These are phyloP conservation scores for Fusarium sp. DNA, from an alignment of 2,329 filamentous ascomycete species.

Conservation along the genomic window DNA sequence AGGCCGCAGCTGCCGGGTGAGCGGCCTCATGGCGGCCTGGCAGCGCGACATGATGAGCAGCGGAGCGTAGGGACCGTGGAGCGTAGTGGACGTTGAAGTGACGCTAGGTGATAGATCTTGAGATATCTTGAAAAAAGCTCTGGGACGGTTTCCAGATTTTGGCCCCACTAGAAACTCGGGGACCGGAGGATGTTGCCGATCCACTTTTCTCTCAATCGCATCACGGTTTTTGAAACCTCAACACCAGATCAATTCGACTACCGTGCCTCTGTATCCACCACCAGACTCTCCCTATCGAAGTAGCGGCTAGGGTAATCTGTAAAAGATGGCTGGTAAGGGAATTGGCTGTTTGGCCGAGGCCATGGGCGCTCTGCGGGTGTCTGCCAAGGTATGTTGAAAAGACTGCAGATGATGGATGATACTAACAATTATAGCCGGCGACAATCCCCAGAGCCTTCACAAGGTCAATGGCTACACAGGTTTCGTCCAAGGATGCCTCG, in stretches of 20 bases:
- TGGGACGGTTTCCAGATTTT: conserved; percentile 31
- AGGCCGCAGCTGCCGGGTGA: conserved; percentile 64
- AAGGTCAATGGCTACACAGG: conserved; percentile 69
- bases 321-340: conserved; percentile 60
- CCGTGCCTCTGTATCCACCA: conserved; percentile 13
- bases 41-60: conserved; percentile 66
- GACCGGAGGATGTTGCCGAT: conserved; percentile 45
- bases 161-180: conserved; percentile 49
- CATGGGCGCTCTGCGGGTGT: conserved; percentile 62
- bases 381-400: conserved; percentile 53
- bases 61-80: conserved; percentile 21
- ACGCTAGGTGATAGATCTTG: conserved; percentile 21
- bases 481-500: conserved; percentile 52
- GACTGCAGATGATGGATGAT: conserved; percentile 14
- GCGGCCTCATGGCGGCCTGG: conserved; percentile 68
- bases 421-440: conserved; percentile 49
- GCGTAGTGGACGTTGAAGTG: conserved; percentile 22
- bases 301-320: not conserved
- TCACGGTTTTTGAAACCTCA: conserved; percentile 46
- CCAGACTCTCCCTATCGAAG: conserved; percentile 15
- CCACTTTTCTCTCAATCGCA: conserved; percentile 41
- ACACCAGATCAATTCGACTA: conserved; percentile 12
- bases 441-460: conserved; percentile 57
- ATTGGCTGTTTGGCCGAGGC: conserved; percentile 65
- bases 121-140: conserved; percentile 48